Evolutionary conservation across 768 basidiomycete genomes (phyloP), one percentile per base, ranked within the genome.

Genomic region (Ramaria sp.): DNA sequence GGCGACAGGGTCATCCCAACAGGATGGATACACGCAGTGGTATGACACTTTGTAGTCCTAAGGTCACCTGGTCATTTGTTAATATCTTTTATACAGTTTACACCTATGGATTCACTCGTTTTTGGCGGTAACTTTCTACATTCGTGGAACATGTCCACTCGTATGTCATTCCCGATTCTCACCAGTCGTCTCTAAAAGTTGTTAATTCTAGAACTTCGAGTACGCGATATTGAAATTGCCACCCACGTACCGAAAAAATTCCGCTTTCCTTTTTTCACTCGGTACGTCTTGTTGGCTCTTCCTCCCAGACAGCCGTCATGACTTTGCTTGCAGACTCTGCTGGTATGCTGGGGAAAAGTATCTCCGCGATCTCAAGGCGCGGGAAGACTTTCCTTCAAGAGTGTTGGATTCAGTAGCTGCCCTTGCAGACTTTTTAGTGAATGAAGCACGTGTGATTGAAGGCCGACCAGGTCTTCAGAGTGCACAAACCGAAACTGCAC

Each of bases 91-190:
- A n/a, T 56, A 32, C 61, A 95, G 87, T 83, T 89, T 67, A 98
- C 96, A 0, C 95, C 95, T 0, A 68, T 76, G 30, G 93, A 99
- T 65, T 86, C 94, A 3, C 73, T 99, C 39, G 96, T 99, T 1
- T 95, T 98, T 63, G 95, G 95, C 1, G 95, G 95, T 37, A 99
- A 99, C 67, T 99, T 97, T 66, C 67, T 99, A 48, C 95, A 99
- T 68, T 94, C 92, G 7, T 92, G 86, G 67, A 83, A 91, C 61
- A 79, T 95, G 42, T 73, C 77, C 1, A 91, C 85, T 2, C 94
- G 93, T 94, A 67, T 60, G 88, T 68, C 2, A 56, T 43, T 25
- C 22, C 12, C 42, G 47, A 48, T 27, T 41, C 44, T 25, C 7
- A 22, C 13, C 34, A 51, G 18, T 16, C 5, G 13, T 41, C 41